Base-by-base conservation (phyloP, 148 eudicot species). In the Fagopyrum homotropicum region DNA sequence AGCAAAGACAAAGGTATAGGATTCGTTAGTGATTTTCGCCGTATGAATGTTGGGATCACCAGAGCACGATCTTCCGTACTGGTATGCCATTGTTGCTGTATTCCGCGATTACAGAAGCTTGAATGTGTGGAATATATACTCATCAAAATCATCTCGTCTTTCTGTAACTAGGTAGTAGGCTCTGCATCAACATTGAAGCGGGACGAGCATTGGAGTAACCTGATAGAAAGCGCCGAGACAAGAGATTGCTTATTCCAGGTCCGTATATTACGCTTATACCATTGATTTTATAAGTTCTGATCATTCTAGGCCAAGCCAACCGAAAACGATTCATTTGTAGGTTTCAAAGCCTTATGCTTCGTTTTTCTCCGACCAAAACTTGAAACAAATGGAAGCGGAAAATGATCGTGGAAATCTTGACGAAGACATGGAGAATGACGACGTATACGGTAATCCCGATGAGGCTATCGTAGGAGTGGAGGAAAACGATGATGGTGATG, bases 1-100 rank as follows among this genome's bases (percentile, higher is more conserved):
- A 95, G 85, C 88, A 76, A 92, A 80, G 88, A 86, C 47, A 76
- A 44, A 69, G 88, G 93, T 76, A 92, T 95, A 56, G 98, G 97
- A 6, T 92, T 90, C 77, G 93, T 92, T 68, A 73, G 86, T 77
- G 98, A 95, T 88, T 90, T 80, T 78, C 85, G 96, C 73, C 84
- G 97, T 75, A 92, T 95, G 98, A 95, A 95, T 86, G 98, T 95
- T 9, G 97, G 98, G 12, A 95, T 95, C 79, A 95, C 98, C 47
- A 87, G 98, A 85, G 98, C 98, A 70, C 89, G 96, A 56, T 88
- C 98, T 63, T 88, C 91, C 60, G 88, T 95, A 72, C 80, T 92
- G 96, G 98, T 94, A 90, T 76, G 86, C n/a, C 56, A 54, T 1
- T 72, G 30, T 72, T 22, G 17, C n/a, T 35, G 9, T 8, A 46